Evolutionary conservation across 2,329 filamentous ascomycete genomes (phyloP), one percentile per base, ranked within the genome.

Genomic region (Stagonosporopsis cucurbitacearum): DNA sequence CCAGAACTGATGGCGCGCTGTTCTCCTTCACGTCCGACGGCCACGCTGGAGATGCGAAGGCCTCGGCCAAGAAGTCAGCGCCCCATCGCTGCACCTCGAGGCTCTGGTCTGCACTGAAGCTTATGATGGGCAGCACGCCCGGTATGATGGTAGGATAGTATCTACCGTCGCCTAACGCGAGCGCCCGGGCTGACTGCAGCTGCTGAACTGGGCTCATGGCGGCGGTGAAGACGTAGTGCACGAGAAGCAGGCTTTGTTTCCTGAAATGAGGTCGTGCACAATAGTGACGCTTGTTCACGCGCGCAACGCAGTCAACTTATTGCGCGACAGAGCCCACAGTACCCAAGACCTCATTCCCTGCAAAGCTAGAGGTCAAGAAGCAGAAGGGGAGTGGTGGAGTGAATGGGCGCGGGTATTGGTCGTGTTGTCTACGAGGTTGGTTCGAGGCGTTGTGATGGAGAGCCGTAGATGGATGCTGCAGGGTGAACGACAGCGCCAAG

Each of bases 81-180:
- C 94, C 95, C 95, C 95, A 99, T 88, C 93, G 83, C 77, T 92
- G 89, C 69, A 98, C 81, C 77, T 96, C 91, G 53, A 96, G 78
- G 58, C 63, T 68, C 40, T 73, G 68, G 42, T 86, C 84, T 61
- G 91, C 84, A 63, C 84, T 82, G 47, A 89, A 86, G 58, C 88
- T 88, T 76, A 97, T 90, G 69, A 98, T 93, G 52, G 93, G 92
- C n/a, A 98, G 81, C 60, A 98, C 92, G 43, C 92, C 92, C 71
- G 91, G 90, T 60, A 99, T 88, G 73, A 99, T 94, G 75, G 91
- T 91, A 46, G 89, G 88, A 76, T 98, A 99, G 79, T 96, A 92
- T 71, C 87, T 87, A 61, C 93, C 84, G 77, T 98, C 93, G 66
- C 86, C 86, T 57, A 98, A 84, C 50, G 96, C 93, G 59, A 98